Evolutionary conservation across 208 protist species (phyloP).

Genomic region (Hexamita inflata): DNA sequence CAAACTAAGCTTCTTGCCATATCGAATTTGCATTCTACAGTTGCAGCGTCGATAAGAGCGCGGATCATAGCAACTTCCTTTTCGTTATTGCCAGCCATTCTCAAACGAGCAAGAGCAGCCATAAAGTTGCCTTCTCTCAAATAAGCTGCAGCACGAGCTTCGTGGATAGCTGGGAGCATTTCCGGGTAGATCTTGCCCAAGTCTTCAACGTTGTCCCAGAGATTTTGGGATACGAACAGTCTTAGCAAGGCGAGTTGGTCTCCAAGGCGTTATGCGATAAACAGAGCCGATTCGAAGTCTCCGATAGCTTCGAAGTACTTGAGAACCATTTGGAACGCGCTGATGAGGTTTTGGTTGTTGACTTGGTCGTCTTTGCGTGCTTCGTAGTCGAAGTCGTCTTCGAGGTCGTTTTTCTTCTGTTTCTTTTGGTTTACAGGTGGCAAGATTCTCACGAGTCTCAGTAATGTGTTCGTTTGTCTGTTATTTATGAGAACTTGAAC

Average conservation of each 20-base stretch:
- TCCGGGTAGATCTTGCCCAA: slow-evolving; percentile 11
- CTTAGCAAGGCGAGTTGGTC: neutral
- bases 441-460: neutral
- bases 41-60: neutral
- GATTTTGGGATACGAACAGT: neutral
- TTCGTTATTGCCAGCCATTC: neutral
- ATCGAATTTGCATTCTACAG: slow-evolving; percentile 14
- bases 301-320: neutral
- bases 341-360: neutral
- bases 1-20: neutral
- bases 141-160: neutral
- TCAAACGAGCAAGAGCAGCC: neutral
- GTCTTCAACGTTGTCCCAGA: neutral
- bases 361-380: too few relatives aligned
- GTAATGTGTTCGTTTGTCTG: slow-evolving; percentile 4
- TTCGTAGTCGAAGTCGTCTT: neutral
- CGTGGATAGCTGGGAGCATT: neutral
- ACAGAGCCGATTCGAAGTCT: neutral
- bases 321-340: neutral
- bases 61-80: neutral
- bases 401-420: neutral
- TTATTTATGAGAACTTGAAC: slow-evolving; percentile 9
- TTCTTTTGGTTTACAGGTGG: neutral
- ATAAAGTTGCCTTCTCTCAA: slow-evolving; percentile 18
- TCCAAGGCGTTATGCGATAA: slow-evolving; percentile 10